A percentile compares a stretch with the other conserved stretches of the same genome.
These are phyloP conservation scores for Starmerella floris DNA, from an alignment of 805 yeast genomes.

Conservation along the genomic window DNA sequence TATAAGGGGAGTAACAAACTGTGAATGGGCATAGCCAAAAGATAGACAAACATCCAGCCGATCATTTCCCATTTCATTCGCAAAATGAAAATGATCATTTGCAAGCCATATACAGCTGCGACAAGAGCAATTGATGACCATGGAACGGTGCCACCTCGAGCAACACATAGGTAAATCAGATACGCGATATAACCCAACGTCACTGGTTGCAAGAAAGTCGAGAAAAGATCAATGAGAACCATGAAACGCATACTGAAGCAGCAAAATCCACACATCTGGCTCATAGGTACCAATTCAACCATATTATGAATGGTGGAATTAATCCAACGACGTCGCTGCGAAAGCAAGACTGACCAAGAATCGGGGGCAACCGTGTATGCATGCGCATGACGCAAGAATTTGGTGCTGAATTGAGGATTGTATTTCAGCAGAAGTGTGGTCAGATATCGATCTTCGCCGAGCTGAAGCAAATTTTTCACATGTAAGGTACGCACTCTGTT, in stretches of 20 bases:
- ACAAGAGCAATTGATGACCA: slow-evolving; percentile 42
- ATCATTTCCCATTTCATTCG: slow-evolving; percentile 36
- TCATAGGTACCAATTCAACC: slow-evolving; percentile 45
- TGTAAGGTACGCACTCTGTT: slow-evolving; percentile 47
- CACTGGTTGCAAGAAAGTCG: slow-evolving; percentile 49
- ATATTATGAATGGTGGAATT: slow-evolving; percentile 53
- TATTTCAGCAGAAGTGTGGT: slow-evolving; percentile 44
- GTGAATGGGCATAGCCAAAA: slow-evolving; percentile 47
- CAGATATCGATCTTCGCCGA: slow-evolving; percentile 50
- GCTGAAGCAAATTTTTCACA: slow-evolving; percentile 44
- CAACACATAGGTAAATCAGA: slow-evolving; percentile 38
- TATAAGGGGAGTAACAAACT: slow-evolving; percentile 44
- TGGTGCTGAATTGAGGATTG: slow-evolving; percentile 43
- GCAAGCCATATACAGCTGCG: slow-evolving; percentile 45
- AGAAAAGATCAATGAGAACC: slow-evolving; percentile 42
- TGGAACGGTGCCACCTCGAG: slow-evolving; percentile 39
- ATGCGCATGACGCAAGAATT: slow-evolving; percentile 44
- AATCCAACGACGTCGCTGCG: slow-evolving; percentile 58
- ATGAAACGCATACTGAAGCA: slow-evolving; percentile 52
- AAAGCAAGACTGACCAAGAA: slow-evolving; percentile 41
- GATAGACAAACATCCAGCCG: slow-evolving; percentile 43
- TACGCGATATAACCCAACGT: slow-evolving; percentile 38
- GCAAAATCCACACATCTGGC: slow-evolving; percentile 52
- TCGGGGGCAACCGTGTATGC: slow-evolving; percentile 51
- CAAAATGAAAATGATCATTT: slow-evolving; percentile 40